A percentile compares a stretch with the other conserved stretches of the same genome.
phyloP scores from a whole-genome alignment of 371 early-diverging fungal genomes.

The Funneliformis caledonium region DNA sequence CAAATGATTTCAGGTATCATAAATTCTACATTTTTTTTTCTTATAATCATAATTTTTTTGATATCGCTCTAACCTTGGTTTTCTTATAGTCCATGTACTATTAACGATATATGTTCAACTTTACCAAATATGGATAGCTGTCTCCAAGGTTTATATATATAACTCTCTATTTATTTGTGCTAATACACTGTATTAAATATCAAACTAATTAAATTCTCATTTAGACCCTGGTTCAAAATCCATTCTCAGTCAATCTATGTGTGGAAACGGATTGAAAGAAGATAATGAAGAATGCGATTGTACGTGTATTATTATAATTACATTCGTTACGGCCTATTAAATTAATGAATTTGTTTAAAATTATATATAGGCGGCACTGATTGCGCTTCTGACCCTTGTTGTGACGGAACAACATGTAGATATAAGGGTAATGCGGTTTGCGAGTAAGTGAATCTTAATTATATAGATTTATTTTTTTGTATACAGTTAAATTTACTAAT shows the following conservation, averaged over 20 bases:
- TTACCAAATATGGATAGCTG: constrained; percentile 62
- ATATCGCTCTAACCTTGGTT: not conserved
- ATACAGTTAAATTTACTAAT: too few species aligned
- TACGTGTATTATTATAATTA: constrained; percentile 46
- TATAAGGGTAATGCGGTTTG: constrained; percentile 78
- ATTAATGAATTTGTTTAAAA: not conserved
- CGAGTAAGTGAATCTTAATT: constrained; percentile 52
- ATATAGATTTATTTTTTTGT: not conserved
- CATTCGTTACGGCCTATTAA: not conserved
- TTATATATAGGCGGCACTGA: constrained; percentile 52
- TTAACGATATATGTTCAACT: constrained; percentile 66
- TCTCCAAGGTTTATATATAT: constrained; percentile 54
- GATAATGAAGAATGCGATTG: constrained; percentile 94
- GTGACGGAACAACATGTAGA: constrained; percentile 81
- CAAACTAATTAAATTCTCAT: constrained; percentile 39
- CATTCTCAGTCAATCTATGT: constrained; percentile 66
- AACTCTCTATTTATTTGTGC: not conserved
- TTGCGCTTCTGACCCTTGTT: constrained; percentile 79
- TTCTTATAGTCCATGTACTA: constrained; percentile 80
- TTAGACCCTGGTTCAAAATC: constrained; percentile 56
- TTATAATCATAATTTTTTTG: not conserved
- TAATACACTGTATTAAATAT: not conserved
- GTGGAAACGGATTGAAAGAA: constrained; percentile 95
- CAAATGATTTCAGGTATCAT: constrained; percentile 52
- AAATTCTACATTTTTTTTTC: not conserved